These are phyloP conservation scores for Flueggea neowawraea DNA, from an alignment of 441 rosid species.

Conservation along the genomic window DNA sequence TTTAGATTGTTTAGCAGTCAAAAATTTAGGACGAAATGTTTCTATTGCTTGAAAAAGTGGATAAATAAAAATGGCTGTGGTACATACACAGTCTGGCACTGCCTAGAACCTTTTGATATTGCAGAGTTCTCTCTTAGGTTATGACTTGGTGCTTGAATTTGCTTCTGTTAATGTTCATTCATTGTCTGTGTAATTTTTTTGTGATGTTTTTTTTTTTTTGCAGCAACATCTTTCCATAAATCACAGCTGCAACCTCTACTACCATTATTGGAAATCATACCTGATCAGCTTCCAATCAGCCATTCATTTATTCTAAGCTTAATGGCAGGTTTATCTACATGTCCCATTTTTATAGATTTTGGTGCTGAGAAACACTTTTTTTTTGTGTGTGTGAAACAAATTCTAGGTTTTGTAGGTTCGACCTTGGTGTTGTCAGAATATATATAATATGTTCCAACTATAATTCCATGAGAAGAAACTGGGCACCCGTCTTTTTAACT, in stretches of 20 bases:
- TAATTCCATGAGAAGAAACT: no score
- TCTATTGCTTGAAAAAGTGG: no score
- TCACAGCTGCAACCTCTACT: conserved; percentile 50
- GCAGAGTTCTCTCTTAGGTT: no score
- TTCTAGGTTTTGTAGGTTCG: background rate
- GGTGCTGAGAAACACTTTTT: conserved; percentile 12
- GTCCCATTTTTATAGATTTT: conserved; percentile 12
- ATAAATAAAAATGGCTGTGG: no score
- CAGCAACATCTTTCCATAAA: conserved; percentile 76
- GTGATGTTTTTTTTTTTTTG: conserved; percentile 22
- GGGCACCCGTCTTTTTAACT: background rate
- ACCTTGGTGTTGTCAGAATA: no score
- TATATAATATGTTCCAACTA: no score
- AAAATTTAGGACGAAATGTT: no score
- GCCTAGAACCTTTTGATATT: no score
- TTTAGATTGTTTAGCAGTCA: no score
- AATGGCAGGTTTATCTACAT: conserved; percentile 48
- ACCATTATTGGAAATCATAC: conserved; percentile 49
- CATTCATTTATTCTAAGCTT: conserved; percentile 46
- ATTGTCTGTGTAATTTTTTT: background rate
- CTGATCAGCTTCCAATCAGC: conserved; percentile 42
- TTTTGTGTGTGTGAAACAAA: background rate
- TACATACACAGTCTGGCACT: no score
- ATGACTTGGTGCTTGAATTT: background rate
- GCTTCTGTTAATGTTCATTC: background rate